These are phyloP conservation scores for Gelatoporia subvermispora DNA, from an alignment of 768 basidiomycete genomes.

Conservation along the genomic window DNA sequence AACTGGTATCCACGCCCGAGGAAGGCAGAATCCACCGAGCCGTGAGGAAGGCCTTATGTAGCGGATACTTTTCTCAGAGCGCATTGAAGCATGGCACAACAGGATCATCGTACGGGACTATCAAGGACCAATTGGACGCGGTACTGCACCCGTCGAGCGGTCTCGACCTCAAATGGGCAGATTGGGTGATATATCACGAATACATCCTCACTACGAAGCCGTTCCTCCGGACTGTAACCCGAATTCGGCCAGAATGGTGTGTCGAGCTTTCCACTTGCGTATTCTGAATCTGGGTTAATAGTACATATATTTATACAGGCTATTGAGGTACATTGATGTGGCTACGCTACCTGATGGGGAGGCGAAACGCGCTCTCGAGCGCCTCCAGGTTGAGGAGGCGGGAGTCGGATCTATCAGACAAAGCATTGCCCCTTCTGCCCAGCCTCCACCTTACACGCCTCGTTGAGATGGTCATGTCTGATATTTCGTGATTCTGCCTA, in stretches of 20 bases:
- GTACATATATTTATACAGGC: too few relatives aligned
- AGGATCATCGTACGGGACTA: conserved; percentile 68
- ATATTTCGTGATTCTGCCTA: too few relatives aligned
- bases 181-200: conserved; percentile 92
- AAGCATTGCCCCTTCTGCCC: too few relatives aligned
- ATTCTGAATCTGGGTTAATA: neutral
- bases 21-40: conserved; percentile 47
- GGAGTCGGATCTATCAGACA: too few relatives aligned
- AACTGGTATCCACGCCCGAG: conserved; percentile 65
- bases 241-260: conserved; percentile 83
- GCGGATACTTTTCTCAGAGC: conserved; percentile 97
- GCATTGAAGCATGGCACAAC: conserved; percentile 94
- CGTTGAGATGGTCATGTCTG: too few relatives aligned
- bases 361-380: conserved; percentile 16
- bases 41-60: conserved; percentile 79
- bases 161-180: conserved; percentile 75
- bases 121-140: conserved; percentile 82
- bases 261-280: conserved; percentile 12
- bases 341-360: conserved; percentile 3
- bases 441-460: too few relatives aligned
- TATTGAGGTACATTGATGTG: too few relatives aligned
- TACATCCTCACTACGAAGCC: conserved; percentile 87
- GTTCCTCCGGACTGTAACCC: conserved; percentile 90
- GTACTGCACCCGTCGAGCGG: conserved; percentile 84
- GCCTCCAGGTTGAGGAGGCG: conserved; percentile 13